These are phyloP conservation scores for Aspergillus jensenii DNA, from an alignment of 2,329 filamentous ascomycete species.

Conservation along the genomic window DNA sequence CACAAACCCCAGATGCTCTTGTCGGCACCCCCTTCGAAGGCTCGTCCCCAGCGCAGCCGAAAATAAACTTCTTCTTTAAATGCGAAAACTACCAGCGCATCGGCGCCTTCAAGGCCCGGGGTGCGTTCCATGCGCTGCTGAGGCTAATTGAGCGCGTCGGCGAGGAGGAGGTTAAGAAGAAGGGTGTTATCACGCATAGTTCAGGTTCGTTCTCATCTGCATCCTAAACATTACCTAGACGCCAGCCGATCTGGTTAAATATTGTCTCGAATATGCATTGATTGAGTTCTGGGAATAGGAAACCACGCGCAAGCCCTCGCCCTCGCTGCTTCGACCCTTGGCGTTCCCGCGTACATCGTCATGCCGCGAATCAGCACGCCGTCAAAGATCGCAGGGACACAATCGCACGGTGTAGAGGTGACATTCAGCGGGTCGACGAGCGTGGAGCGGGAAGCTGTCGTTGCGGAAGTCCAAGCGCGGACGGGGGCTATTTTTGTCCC, in stretches of 20 bases:
- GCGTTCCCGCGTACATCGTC: constrained; percentile 80
- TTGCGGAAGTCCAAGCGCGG: constrained; percentile 64
- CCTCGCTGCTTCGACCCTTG: constrained; percentile 72
- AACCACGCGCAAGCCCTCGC: constrained; percentile 94
- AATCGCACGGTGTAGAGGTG: constrained; percentile 72
- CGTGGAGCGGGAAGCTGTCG: constrained; percentile 76
- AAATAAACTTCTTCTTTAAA: constrained; percentile 83
- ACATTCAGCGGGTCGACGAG: constrained; percentile 80
- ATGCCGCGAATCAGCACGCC: constrained; percentile 85
- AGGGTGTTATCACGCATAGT: constrained; percentile 85
- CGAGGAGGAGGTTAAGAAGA: constrained; percentile 60
- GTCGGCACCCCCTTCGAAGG: constrained; percentile 59
- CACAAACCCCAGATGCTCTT: constrained; percentile 57
- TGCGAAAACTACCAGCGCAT: constrained; percentile 90
- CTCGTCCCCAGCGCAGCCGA: constrained; percentile 60
- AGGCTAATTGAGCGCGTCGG: constrained; percentile 64
- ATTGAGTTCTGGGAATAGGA: constrained; percentile 53
- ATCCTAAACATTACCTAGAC: too few relatives aligned
- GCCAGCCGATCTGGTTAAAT: too few relatives aligned
- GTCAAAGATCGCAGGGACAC: constrained; percentile 83
- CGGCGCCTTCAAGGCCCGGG: constrained; percentile 89
- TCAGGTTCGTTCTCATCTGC: constrained; percentile 58
- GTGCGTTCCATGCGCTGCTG: constrained; percentile 82
- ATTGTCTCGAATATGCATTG: not conserved
- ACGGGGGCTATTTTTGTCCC: constrained; percentile 80